phyloP scores from a whole-genome alignment of 73 alveolate species.

The Tetrahymena borealis region DNA sequence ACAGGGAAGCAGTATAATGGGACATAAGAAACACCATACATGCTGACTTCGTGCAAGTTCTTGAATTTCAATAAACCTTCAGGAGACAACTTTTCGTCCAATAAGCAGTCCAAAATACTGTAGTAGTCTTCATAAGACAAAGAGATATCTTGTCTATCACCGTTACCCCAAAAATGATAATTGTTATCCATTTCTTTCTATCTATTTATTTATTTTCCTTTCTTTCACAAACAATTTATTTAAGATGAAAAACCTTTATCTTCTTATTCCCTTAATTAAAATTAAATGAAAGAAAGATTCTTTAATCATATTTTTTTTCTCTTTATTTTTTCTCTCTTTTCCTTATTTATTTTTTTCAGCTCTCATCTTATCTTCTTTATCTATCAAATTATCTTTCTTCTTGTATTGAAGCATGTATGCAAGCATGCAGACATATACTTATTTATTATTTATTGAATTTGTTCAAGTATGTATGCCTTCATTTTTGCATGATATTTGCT shows the following conservation, averaged over 20 bases:
- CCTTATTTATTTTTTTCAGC: background rate
- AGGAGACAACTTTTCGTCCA: background rate
- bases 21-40: background rate
- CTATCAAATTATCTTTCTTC: background rate
- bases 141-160: background rate
- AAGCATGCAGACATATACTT: too few relatives aligned
- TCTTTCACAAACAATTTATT: background rate
- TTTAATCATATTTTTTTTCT: background rate
- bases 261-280: background rate
- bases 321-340: background rate
- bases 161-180: slow-evolving; percentile 2
- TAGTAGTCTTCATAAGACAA: background rate
- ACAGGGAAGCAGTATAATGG: slow-evolving; percentile 2
- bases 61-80: background rate
- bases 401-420: background rate
- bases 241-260: background rate
- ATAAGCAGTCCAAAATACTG: background rate
- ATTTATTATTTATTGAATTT: too few relatives aligned
- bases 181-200: background rate
- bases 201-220: background rate
- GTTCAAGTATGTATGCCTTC: too few relatives aligned
- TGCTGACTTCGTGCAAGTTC: background rate
- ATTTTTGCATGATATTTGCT: too few relatives aligned
- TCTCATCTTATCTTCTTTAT: slow-evolving; percentile 1
- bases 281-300: background rate